Evolutionary conservation across 163 green algal species (phyloP).

Genomic region (Prototheca stagnorum): DNA sequence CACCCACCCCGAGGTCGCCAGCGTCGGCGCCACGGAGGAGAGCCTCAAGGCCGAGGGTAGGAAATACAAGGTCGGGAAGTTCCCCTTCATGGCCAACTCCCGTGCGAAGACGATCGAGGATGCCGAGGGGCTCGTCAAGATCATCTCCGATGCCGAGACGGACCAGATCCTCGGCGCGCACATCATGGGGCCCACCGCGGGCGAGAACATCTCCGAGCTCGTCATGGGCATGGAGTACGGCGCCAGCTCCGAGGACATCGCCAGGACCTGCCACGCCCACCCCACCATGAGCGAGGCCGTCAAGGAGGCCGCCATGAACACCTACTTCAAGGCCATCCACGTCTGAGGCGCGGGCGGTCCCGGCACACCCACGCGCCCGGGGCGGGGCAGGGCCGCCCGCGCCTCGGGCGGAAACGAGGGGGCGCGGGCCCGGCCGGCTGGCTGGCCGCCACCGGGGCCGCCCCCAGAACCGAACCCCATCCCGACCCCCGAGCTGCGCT

Average conservation of each 20-base stretch:
- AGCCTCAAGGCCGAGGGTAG: slow-evolving; percentile 72
- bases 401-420: no score
- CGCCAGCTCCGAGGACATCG: slow-evolving; percentile 82
- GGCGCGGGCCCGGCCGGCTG: no score
- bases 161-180: slow-evolving; percentile 95
- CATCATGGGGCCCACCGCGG: slow-evolving; percentile 87
- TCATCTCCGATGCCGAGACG: slow-evolving; percentile 73
- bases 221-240: slow-evolving; percentile 75
- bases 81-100: slow-evolving; percentile 92
- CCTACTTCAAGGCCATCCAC: slow-evolving; percentile 83
- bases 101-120: slow-evolving; percentile 71
- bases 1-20: slow-evolving; percentile 87
- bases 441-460: no score
- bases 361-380: no score
- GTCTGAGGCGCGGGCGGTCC: no score
- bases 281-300: slow-evolving; percentile 87
- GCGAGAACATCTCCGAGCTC: slow-evolving; percentile 58
- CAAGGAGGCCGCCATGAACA: slow-evolving; percentile 88
- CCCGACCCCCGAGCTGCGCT: no score
- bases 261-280: slow-evolving; percentile 89
- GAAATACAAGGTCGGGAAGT: slow-evolving; percentile 83
- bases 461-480: no score
- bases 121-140: slow-evolving; percentile 82
- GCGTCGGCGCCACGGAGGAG: slow-evolving; percentile 86
- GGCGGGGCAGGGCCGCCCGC: no score